Conservation (phyloP, 2,329 filamentous ascomycete genomes). For the Zasmidium cellare region DNA sequence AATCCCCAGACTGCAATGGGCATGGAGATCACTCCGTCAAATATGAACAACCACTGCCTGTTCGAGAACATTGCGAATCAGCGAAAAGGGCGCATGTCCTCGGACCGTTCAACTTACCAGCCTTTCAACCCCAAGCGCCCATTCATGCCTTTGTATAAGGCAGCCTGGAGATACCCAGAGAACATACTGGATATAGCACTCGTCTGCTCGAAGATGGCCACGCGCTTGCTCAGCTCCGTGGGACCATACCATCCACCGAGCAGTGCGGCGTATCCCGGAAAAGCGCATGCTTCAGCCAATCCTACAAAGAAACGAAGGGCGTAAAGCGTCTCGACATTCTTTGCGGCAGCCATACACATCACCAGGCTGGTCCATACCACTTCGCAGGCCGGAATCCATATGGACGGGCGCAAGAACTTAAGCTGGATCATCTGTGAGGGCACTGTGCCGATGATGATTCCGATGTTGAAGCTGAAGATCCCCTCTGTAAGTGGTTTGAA, state of each 20-base stretch:
- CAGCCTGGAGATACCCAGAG: conserved; percentile 57
- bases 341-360: conserved; percentile 14
- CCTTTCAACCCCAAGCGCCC: conserved; percentile 41
- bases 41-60: conserved; percentile 45
- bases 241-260: conserved; percentile 52
- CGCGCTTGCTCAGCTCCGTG: conserved; percentile 53
- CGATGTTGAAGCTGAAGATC: conserved; percentile 12
- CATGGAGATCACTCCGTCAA: conserved; percentile 56
- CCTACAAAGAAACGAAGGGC: conserved; percentile 18
- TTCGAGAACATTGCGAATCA: background rate
- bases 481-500: no score
- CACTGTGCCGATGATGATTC: conserved; percentile 18
- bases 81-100: conserved; percentile 8
- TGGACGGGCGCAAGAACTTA: conserved; percentile 8
- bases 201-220: conserved; percentile 53
- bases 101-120: conserved; percentile 48
- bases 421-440: conserved; percentile 15
- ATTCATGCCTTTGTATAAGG: conserved; percentile 48
- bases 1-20: conserved; percentile 54
- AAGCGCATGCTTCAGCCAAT: conserved; percentile 15
- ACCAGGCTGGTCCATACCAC: conserved; percentile 14
- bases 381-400: conserved; percentile 15
- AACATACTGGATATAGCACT: conserved; percentile 48
- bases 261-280: conserved; percentile 25
- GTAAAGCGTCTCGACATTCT: conserved; percentile 18